phyloP scores from a whole-genome alignment of 352 stramenopile species.

The Aphanomyces euteiches region DNA sequence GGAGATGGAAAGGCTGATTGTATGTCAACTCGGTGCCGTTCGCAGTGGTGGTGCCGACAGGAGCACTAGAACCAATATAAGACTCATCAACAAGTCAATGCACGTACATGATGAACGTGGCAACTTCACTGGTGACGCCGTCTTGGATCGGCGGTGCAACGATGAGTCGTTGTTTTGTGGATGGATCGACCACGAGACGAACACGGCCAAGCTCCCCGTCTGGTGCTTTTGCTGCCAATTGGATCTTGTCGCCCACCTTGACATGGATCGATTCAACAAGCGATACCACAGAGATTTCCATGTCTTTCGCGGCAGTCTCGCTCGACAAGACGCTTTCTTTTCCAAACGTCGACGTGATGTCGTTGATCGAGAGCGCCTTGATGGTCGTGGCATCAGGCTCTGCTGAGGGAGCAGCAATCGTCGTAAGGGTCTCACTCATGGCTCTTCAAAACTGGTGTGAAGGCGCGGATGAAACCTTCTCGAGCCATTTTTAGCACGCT shows the following conservation, averaged over 20 bases:
- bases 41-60: not conserved
- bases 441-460: not conserved
- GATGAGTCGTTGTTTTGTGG: not conserved
- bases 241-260: not conserved
- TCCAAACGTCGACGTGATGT: conserved; percentile 4
- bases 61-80: conserved; percentile 5
- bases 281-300: not conserved
- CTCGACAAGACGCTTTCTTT: not conserved
- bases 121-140: not conserved
- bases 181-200: conserved; percentile 5
- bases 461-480: not conserved
- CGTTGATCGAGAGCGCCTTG: not conserved
- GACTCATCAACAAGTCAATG: not conserved
- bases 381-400: not conserved
- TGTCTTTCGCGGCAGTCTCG: not conserved
- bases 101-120: conserved; percentile 25
- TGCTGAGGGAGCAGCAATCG: not conserved
- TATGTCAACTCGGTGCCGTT: conserved; percentile 12
- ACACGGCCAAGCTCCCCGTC: conserved; percentile 3
- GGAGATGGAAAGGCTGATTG: conserved; percentile 24
- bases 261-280: not conserved
- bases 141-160: conserved; percentile 4
- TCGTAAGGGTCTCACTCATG: not conserved
- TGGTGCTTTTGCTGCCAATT: conserved; percentile 1
- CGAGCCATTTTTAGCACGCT: conserved; percentile 1